phyloP scores from a whole-genome alignment of 257 asterid genomes.

The Dorcoceras hygrometricum region DNA sequence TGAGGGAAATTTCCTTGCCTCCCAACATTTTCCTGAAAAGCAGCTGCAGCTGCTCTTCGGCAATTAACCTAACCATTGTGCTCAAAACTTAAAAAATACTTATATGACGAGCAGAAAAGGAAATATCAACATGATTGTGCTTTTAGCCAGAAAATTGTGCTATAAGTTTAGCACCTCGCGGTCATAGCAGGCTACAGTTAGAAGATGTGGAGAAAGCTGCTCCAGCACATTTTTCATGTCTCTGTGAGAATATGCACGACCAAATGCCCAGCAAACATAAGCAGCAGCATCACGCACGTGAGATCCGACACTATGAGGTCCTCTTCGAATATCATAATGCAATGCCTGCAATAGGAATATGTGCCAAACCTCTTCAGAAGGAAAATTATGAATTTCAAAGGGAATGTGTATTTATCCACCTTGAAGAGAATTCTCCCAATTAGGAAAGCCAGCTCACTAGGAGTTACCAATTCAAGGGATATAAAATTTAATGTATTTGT shows the following conservation, averaged over 20 bases:
- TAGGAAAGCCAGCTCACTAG: not conserved
- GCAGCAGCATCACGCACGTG: conserved; percentile 99
- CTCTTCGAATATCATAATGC: conserved; percentile 96
- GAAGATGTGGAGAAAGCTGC: conserved; percentile 86
- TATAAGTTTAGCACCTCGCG: conserved; percentile 72
- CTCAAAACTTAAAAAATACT: conserved; percentile 28
- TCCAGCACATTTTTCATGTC: conserved; percentile 84
- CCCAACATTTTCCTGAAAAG: conserved; percentile 99
- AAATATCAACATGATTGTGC: conserved; percentile 9
- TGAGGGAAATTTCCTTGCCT: conserved; percentile 87
- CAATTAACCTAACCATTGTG: conserved; percentile 78
- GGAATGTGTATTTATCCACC: not conserved
- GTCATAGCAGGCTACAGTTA: conserved; percentile 91
- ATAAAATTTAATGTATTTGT: no score
- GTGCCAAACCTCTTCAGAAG: conserved; percentile 18
- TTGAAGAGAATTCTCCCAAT: not conserved
- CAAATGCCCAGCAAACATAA: conserved; percentile 99
- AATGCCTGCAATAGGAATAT: conserved; percentile 55
- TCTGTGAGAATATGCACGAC: conserved; percentile 77
- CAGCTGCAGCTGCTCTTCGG: conserved; percentile 99
- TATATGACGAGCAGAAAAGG: conserved; percentile 22
- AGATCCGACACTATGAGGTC: conserved; percentile 98
- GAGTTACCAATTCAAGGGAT: not conserved
- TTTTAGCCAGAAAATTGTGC: conserved; percentile 10
- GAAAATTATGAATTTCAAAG: not conserved